These are phyloP conservation scores for Monilinia aucupariae DNA, from an alignment of 2,329 filamentous ascomycete genomes.

Conservation along the genomic window DNA sequence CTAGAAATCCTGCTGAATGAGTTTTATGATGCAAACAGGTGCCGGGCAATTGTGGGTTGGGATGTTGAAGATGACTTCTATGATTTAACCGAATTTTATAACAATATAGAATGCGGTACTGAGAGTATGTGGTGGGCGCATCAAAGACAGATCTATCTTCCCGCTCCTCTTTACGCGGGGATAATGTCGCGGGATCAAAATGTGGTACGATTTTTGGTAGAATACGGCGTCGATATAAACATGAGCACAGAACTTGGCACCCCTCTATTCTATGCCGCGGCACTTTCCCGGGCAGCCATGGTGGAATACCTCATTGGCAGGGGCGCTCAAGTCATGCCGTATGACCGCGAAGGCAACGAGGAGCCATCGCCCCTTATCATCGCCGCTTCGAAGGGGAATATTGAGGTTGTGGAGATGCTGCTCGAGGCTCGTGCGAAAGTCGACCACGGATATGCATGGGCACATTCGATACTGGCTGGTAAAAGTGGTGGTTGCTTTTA, in stretches of 20 bases:
- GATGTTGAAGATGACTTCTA: no score
- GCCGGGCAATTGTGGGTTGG: no score
- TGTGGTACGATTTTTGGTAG: not conserved
- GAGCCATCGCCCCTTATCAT: not conserved
- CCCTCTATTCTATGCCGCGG: not conserved
- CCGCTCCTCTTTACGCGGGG: not conserved
- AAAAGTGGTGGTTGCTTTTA: not conserved
- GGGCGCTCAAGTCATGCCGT: not conserved
- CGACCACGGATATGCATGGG: not conserved
- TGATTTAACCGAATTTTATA: no score
- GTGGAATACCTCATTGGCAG: not conserved
- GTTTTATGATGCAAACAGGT: no score
- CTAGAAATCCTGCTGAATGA: no score
- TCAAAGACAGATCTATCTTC: not conserved
- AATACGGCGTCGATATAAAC: not conserved
- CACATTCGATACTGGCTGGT: not conserved
- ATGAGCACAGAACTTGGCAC: not conserved
- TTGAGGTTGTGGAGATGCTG: not conserved
- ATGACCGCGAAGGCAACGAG: not conserved
- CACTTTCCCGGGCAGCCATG: not conserved
- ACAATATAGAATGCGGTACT: no score
- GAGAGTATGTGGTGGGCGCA: no score
- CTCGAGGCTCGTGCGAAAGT: not conserved
- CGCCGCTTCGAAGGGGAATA: not conserved
- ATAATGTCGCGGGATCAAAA: not conserved